Evolutionary conservation across 2,329 filamentous ascomycete genomes (phyloP).

Genomic region (Colletotrichum cordylinicola): DNA sequence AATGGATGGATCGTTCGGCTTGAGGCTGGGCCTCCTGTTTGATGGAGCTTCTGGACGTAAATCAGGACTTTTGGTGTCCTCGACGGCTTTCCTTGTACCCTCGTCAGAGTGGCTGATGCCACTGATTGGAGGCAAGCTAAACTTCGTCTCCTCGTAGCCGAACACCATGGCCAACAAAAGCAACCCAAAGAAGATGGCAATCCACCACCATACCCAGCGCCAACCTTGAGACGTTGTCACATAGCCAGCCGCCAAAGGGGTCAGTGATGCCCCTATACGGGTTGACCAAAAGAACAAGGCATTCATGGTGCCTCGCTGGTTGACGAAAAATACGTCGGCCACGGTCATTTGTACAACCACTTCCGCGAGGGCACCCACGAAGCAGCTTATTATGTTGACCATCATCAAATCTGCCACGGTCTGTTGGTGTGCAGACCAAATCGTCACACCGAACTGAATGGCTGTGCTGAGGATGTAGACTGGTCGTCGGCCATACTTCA

Average conservation of each 20-base stretch:
- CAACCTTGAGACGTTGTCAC: conserved; percentile 40
- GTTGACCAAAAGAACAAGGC: conserved; percentile 43
- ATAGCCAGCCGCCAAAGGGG: conserved; percentile 44
- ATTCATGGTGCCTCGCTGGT: conserved; percentile 53
- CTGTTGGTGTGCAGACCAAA: conserved; percentile 48
- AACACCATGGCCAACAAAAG: conserved; percentile 45
- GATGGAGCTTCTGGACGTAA: background rate
- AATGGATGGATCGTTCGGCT: background rate
- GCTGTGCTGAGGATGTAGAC: conserved; percentile 48
- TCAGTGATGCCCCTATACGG: conserved; percentile 33
- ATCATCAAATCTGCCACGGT: conserved; percentile 47
- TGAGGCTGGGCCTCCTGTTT: background rate
- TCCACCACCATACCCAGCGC: conserved; percentile 57
- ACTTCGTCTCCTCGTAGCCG: conserved; percentile 30
- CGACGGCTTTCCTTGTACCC: background rate
- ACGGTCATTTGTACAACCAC: conserved; percentile 52
- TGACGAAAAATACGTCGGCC: conserved; percentile 53
- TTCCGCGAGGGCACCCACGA: conserved; percentile 48
- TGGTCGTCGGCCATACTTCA: conserved; percentile 51
- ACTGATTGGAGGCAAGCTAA: background rate
- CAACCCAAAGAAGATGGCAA: conserved; percentile 42
- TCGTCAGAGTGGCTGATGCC: background rate
- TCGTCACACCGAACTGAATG: conserved; percentile 36
- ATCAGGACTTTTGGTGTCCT: background rate
- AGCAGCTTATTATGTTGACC: conserved; percentile 47